phyloP scores from a whole-genome alignment of 2,329 filamentous ascomycete genomes.

The Fusarium miscanthi region DNA sequence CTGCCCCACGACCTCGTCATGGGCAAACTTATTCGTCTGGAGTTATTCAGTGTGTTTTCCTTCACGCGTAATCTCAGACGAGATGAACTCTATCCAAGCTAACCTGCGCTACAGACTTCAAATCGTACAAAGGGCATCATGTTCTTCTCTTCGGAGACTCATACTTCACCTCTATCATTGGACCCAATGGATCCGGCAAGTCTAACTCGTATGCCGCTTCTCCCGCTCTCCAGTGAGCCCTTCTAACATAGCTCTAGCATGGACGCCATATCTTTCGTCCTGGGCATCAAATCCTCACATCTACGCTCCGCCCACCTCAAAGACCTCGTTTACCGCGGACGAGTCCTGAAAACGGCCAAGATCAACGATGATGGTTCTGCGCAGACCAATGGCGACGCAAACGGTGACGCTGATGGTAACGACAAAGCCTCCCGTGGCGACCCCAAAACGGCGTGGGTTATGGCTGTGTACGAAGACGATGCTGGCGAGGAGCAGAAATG shows the following conservation, averaged over 20 bases:
- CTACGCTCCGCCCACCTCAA: conserved; percentile 92
- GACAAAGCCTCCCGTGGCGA: conserved; percentile 78
- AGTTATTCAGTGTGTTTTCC: conserved; percentile 82
- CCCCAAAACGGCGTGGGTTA: conserved; percentile 96
- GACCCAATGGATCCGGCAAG: conserved; percentile 99
- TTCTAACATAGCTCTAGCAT: conserved; percentile 68
- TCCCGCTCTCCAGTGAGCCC: background rate
- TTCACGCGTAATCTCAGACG: background rate
- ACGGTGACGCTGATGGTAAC: conserved; percentile 70
- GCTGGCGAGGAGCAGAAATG: conserved; percentile 93
- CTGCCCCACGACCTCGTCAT: conserved; percentile 64
- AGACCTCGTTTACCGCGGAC: conserved; percentile 95
- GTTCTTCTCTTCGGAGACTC: conserved; percentile 94
- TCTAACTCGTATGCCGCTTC: conserved; percentile 83
- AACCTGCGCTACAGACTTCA: conserved; percentile 77
- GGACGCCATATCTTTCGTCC: conserved; percentile 99
- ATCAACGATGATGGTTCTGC: conserved; percentile 92
- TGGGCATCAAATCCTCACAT: conserved; percentile 99
- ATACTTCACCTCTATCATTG: conserved; percentile 99
- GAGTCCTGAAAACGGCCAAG: conserved; percentile 90
- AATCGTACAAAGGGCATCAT: conserved; percentile 98
- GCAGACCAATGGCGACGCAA: conserved; percentile 68
- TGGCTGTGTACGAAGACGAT: conserved; percentile 99
- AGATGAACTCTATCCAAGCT: conserved; percentile 17
- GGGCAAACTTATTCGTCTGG: conserved; percentile 95